Base-by-base conservation (phyloP, 768 basidiomycete species). In the Gelatoporia subvermispora region DNA sequence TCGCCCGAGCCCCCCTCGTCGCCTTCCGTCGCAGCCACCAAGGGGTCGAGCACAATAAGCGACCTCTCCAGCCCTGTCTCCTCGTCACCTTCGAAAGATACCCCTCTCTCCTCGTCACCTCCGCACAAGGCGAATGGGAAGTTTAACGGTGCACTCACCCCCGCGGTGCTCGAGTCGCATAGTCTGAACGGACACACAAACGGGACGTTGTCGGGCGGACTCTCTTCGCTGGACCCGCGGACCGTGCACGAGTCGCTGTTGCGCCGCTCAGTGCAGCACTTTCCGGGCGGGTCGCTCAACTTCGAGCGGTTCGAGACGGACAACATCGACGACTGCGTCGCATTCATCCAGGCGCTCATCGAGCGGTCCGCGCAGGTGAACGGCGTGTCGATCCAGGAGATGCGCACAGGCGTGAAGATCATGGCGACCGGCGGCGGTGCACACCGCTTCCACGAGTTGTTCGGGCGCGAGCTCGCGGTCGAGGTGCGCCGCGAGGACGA, bases 391-490 rank as follows among this genome's bases (percentile, higher is more conserved):
- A 81, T 94, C 55, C 87, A 84, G 52, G 85, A 91, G 60, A 98
- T 98, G 94, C 82, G 88, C 56, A 74, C 78, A 47, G 84, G 88
- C 35, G 93, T 99, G 59, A 93, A 94, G 72, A 93, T 99, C 59
- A 88, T 97, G 82, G 94, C 94, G 4, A 99, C 96, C 0, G 96
- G 96, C 16, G 96, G 96, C 16, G 96, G 96, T 34, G 95, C 95
- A 36, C 93, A 96, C 75, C 84, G 81, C 62, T 98, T 94, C 71
- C 85, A 94, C 66, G 86, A 89, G 59, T 71, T 88, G 44, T 86
- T 99, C 65, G 74, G 74, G 43, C 72, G 72, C 18, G 80, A 79
- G 54, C 72, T 97, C 13, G 81, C 75, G 22, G 90, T 98, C 43
- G 92, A 94, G 61, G 92, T 97, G 37, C 72, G 74, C 52, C 69